Evolutionary conservation across 106 monocot genomes (phyloP).

Genomic region (Apostasia ramifera): DNA sequence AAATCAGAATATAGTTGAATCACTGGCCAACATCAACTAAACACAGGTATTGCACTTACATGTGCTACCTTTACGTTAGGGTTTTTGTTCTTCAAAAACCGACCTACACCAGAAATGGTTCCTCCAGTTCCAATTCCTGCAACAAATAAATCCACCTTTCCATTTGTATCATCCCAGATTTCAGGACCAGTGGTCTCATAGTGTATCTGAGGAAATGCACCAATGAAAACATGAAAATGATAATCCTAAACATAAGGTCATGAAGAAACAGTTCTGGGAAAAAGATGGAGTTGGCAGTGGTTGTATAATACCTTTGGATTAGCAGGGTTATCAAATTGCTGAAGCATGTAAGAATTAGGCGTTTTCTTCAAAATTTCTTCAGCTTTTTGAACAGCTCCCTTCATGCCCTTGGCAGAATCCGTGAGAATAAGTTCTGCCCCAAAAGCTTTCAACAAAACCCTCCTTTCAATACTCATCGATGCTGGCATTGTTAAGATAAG

Average conservation of each 20-base stretch:
- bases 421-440: slow-evolving; percentile 96
- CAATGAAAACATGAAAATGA: slow-evolving; percentile 1
- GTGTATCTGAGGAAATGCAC: slow-evolving; percentile 48
- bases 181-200: slow-evolving; percentile 96
- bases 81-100: slow-evolving; percentile 80
- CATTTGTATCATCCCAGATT: slow-evolving; percentile 94
- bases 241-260: neutral
- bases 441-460: slow-evolving; percentile 89
- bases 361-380: slow-evolving; percentile 85
- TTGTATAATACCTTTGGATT: slow-evolving; percentile 65
- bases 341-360: slow-evolving; percentile 85
- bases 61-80: slow-evolving; percentile 68
- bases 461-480: slow-evolving; percentile 94
- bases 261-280: neutral
- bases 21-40: neutral
- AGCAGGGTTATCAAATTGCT: slow-evolving; percentile 97
- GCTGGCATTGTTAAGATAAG: slow-evolving; percentile 96
- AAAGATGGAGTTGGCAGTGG: neutral
- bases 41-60: neutral
- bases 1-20: slow-evolving; percentile 1
- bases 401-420: slow-evolving; percentile 93
- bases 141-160: slow-evolving; percentile 91
- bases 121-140: slow-evolving; percentile 97
- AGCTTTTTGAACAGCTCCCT: slow-evolving; percentile 90
- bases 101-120: slow-evolving; percentile 89